A percentile compares a stretch with the other conserved stretches of the same genome.
Conservation (phyloP, 495 filamentous ascomycete genomes). For the Neurospora sp. region DNA sequence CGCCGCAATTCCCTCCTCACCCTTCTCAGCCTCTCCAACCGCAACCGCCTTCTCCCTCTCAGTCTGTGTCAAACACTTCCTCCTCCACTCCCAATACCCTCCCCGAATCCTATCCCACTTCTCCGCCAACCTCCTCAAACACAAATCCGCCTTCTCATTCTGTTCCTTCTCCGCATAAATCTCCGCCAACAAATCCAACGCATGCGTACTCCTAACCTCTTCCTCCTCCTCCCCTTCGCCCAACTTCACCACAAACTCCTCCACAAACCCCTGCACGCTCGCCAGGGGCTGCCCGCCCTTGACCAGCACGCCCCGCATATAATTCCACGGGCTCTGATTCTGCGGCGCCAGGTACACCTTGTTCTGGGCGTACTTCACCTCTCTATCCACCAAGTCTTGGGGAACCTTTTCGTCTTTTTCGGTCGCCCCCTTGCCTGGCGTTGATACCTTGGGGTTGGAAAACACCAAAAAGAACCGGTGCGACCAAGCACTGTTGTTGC, state of each 20-base stretch:
- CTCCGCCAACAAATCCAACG: slow-evolving; percentile 83
- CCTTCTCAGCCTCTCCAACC: not conserved
- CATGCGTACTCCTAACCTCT: slow-evolving; percentile 65
- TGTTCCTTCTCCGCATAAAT: slow-evolving; percentile 55
- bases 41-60: not conserved
- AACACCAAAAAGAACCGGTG: slow-evolving; percentile 91
- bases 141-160: slow-evolving; percentile 48
- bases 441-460: slow-evolving; percentile 43
- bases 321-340: slow-evolving; percentile 90
- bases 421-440: slow-evolving; percentile 34
- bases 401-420: slow-evolving; percentile 41
- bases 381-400: slow-evolving; percentile 56
- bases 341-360: slow-evolving; percentile 74
- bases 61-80: slow-evolving; percentile 20
- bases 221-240: slow-evolving; percentile 32
- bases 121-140: slow-evolving; percentile 61
- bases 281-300: slow-evolving; percentile 48
- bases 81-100: slow-evolving; percentile 86
- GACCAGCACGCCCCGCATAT: slow-evolving; percentile 64
- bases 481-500: slow-evolving; percentile 96
- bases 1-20: not conserved
- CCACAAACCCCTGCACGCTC: slow-evolving; percentile 53
- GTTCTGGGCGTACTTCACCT: slow-evolving; percentile 59
- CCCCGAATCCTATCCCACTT: slow-evolving; percentile 84
- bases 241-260: slow-evolving; percentile 49